phyloP scores from a whole-genome alignment of 371 early-diverging fungal genomes.

The Furculomyces boomerangus region DNA sequence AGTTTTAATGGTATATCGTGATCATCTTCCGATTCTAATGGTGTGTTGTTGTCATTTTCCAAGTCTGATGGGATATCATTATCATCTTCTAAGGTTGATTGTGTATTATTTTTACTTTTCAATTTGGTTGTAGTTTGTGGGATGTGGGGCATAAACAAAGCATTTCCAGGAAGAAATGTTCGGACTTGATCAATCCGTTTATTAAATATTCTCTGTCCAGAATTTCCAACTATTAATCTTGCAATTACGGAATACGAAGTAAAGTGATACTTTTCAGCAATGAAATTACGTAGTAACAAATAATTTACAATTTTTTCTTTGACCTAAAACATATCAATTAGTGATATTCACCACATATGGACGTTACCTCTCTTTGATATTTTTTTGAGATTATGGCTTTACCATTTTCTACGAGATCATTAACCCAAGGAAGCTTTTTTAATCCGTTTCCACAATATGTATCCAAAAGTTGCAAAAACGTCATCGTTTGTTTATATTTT shows the following conservation, averaged over 20 bases:
- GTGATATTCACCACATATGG: conserved; percentile 4
- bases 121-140: not conserved
- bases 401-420: conserved; percentile 2
- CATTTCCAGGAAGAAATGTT: no score
- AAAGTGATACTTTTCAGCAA: conserved; percentile 34
- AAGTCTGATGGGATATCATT: no score
- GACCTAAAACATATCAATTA: conserved; percentile 5
- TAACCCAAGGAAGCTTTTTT: conserved; percentile 6
- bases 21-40: no score
- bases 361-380: conserved; percentile 1
- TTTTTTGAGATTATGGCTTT: not conserved
- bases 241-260: conserved; percentile 35
- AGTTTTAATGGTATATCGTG: not conserved
- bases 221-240: conserved; percentile 18
- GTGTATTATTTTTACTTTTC: not conserved
- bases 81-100: not conserved
- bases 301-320: conserved; percentile 32
- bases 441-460: conserved; percentile 8
- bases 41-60: no score
- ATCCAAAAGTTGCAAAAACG: conserved; percentile 11
- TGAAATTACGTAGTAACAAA: conserved; percentile 26
- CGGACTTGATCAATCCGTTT: no score
- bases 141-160: no score
- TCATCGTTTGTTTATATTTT: conserved; percentile 8
- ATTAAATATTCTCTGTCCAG: conserved; percentile 2